Evolutionary conservation across 345 rosid genomes (phyloP), one percentile per base, ranked within the genome.

Genomic region (Bruguiera parviflora): DNA sequence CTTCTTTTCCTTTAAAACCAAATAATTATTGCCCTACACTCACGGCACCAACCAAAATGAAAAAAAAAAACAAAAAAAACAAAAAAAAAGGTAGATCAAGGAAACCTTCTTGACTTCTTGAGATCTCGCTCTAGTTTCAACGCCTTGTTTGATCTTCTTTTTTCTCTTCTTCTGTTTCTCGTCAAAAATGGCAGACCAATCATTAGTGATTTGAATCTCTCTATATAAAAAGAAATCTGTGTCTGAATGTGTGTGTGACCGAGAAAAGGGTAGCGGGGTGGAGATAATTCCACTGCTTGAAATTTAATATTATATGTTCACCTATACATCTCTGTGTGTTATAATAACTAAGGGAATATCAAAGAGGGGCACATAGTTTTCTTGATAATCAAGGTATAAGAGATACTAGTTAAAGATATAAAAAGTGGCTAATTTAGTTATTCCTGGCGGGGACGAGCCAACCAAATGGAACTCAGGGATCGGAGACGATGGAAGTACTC

Each of bases 401-500:
- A 16, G 15, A 53, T n/a, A 1, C 52, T 64, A 58, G 67, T 62
- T 43, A 18, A 47, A 29, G 6, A 53, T 27, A 51, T 27, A 71
- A 19, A 73, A 73, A 71, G 72, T 24, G 59, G 64, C 66, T 73
- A 72, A 55, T 68, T 58, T 4, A 21, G 51, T 9, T 58, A 87
- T 52, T 92, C 97, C 67, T 88, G 96, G 10, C 96, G 87, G 2
- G 97, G 95, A 69, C 98, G 96, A 53, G 90, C 86, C 81, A 83
- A 20, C 99, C 99, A 96, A 52, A 92, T 91, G 20, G 99, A 92
- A 74, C 99, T 96, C 21, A 96, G 87, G 70, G 95, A 88, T 58
- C 96, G 94, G 65, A 96, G 96, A 67, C 99, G 97, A 57, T 92
- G 92, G 75, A 87, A 92, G 66, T 96, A 90, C 80, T 96, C 99